Evolutionary conservation across 1,139 yeast species (phyloP).

Genomic region (Debaryomycetaceae sp.): DNA sequence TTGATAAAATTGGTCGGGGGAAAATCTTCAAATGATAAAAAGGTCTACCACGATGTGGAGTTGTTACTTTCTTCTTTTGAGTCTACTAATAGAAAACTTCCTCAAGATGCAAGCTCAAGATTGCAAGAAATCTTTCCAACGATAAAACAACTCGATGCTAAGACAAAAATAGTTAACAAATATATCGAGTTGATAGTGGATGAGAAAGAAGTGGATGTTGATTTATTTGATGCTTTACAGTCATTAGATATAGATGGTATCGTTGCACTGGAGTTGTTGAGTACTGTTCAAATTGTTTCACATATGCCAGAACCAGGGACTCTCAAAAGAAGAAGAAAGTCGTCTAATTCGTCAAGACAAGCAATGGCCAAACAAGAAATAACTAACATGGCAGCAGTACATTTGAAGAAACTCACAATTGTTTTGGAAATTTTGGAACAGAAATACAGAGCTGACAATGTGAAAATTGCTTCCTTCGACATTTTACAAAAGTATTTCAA

Average conservation of each 20-base stretch:
- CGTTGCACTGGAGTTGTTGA: conserved; percentile 47
- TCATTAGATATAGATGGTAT: conserved; percentile 43
- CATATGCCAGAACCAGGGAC: conserved; percentile 47
- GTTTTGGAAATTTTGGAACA: conserved; percentile 76
- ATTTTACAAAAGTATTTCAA: conserved; percentile 60
- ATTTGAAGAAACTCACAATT: conserved; percentile 73
- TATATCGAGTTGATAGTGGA: conserved; percentile 55
- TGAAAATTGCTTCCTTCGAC: conserved; percentile 38
- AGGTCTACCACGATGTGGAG: conserved; percentile 48
- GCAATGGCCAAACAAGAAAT: conserved; percentile 72
- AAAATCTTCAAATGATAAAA: conserved; percentile 43
- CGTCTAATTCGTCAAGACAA: conserved; percentile 71
- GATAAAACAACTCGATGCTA: conserved; percentile 53
- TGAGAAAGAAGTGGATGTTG: conserved; percentile 38
- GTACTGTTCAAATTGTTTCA: conserved; percentile 45
- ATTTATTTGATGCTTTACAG: conserved; percentile 53
- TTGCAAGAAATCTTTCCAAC: conserved; percentile 52
- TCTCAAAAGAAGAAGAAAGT: conserved; percentile 75
- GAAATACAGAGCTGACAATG: conserved; percentile 24
- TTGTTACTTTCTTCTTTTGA: conserved; percentile 57
- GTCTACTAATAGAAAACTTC: conserved; percentile 38
- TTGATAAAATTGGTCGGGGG: conserved; percentile 56
- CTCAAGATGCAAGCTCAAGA: conserved; percentile 53
- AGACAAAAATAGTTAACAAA: conserved; percentile 53
- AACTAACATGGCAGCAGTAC: conserved; percentile 70